Base-by-base conservation (phyloP, 139 green algal genomes). In the Desmodesmus armatus region DNA sequence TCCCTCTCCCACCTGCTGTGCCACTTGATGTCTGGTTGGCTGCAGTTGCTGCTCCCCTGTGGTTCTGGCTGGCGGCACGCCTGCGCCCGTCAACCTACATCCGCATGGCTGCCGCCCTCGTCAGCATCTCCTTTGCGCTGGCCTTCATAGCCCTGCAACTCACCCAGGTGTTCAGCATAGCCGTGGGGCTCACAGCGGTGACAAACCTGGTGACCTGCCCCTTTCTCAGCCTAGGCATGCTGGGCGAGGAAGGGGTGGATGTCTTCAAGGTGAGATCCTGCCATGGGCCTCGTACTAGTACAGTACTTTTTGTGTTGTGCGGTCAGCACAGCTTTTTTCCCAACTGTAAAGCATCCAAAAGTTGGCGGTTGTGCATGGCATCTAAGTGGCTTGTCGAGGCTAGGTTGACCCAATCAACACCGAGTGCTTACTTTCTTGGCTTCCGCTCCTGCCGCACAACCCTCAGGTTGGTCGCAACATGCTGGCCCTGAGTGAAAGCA, bases 1-100 rank as follows among this genome's bases (percentile, higher is more conserved):
- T n/a, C n/a, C 47, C 47, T 55, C 47, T 13, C 13, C 9, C 47
- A 21, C 9, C 47, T 55, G 47, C 47, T 55, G 47, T 55, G 9
- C 13, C 9, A 55, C 47, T 55, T 7, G 13, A 55, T 13, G 9
- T 55, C 13, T 13, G 7, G 47, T 13, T 31, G 0, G 29, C 15
- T 72, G 41, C 70, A 78, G 70, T 7, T 29, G 62, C 21, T 62
- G 21, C 70, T 13, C 70, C 41, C 3, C 6, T 78, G 5, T 78
- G 70, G 70, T 78, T 78, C 41, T 41, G 41, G 41, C n/a, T 78
- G 41, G 70, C 70, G 35, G 70, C 70, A 13, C 21, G 40, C 5
- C 9, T 29, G 19, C 17, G 40, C 15, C 70, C 70, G 3, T 25
- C 11, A 4, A n/a, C 11, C 0, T 78, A 62, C 70, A 60, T 78